Evolutionary conservation across 331 rosid genomes (phyloP).

Genomic region (Rosa hybrid): DNA sequence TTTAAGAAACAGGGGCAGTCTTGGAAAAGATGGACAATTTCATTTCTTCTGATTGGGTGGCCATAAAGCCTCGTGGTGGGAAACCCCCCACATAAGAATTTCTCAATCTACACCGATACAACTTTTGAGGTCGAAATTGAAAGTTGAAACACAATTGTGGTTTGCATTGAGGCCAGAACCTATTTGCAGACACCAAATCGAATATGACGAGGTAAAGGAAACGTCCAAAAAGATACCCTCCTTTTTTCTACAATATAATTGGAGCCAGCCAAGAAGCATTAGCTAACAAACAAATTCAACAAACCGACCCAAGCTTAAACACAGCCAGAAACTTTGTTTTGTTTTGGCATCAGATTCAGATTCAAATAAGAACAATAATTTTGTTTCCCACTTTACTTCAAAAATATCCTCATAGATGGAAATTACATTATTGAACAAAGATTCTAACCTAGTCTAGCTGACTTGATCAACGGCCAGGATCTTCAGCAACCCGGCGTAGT

Average conservation of each 20-base stretch:
- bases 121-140: background rate
- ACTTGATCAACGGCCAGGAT: slow-evolving; percentile 52
- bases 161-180: too few species aligned
- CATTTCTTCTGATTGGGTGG: too few species aligned
- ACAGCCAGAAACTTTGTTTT: background rate
- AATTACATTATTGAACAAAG: background rate
- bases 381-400: background rate
- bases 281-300: background rate
- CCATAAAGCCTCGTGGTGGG: too few species aligned
- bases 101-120: background rate
- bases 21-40: too few species aligned
- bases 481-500: slow-evolving; percentile 66
- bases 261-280: background rate
- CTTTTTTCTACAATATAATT: background rate
- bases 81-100: too few species aligned
- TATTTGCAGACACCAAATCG: background rate
- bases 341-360: background rate
- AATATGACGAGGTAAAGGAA: background rate
- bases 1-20: too few species aligned
- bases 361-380: background rate
- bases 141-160: background rate
- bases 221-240: background rate
- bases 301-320: background rate
- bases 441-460: background rate
- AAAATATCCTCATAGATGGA: background rate